Percentiles rank a stretch among this genome's conserved stretches.
Conservation (phyloP, 805 yeast species). For the Kodamaea kakaduensis region DNA sequence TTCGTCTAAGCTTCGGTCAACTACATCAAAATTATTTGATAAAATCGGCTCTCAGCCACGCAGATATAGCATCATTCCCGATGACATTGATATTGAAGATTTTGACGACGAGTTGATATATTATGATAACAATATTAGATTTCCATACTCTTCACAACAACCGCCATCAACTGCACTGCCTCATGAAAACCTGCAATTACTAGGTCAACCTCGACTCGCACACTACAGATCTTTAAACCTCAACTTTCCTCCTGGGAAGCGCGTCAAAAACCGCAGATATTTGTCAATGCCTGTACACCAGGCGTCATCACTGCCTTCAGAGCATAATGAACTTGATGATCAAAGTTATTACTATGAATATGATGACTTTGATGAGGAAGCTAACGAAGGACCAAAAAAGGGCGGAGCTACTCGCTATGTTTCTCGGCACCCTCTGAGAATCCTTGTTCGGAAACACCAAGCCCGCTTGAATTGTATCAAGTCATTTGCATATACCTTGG, state of each 20-base stretch:
- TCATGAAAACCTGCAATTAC: constrained; percentile 28
- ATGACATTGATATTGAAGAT: constrained; percentile 53
- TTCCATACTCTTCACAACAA: constrained; percentile 28
- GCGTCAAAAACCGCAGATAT: constrained; percentile 30
- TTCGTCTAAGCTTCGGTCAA: constrained; percentile 51
- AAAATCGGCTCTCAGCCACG: constrained; percentile 68
- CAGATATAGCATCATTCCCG: constrained; percentile 68
- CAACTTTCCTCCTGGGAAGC: constrained; percentile 22
- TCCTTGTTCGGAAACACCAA: constrained; percentile 21
- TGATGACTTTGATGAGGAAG: constrained; percentile 36
- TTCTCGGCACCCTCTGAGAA: constrained; percentile 20
- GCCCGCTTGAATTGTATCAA: constrained; percentile 22
- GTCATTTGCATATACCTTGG: constrained; percentile 40
- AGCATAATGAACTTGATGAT: constrained; percentile 1
- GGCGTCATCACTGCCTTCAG: constrained; percentile 2
- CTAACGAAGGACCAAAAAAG: constrained; percentile 12
- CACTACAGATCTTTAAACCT: constrained; percentile 41
- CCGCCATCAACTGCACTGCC: constrained; percentile 2
- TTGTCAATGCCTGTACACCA: constrained; percentile 29
- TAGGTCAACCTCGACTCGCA: constrained; percentile 28
- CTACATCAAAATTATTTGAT: constrained; percentile 71
- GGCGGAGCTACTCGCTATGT: constrained; percentile 12
- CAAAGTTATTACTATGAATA: constrained; percentile 30
- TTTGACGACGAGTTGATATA: constrained; percentile 51
- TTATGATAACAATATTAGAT: constrained; percentile 39